Evolutionary conservation across 2,329 filamentous ascomycete species (phyloP).

Genomic region (Fusarium secorum): DNA sequence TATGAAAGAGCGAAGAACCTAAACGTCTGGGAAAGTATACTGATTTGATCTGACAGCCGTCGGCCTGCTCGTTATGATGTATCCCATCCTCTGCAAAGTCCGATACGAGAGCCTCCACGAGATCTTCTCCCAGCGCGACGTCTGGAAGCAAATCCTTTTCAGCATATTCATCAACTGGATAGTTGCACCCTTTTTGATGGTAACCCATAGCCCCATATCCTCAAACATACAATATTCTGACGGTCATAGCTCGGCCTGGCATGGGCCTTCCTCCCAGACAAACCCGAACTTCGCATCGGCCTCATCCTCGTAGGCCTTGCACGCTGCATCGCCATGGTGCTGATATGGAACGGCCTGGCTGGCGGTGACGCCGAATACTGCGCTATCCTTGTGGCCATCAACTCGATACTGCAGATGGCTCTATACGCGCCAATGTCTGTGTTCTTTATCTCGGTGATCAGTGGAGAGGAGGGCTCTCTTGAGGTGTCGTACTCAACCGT

Average conservation of each 20-base stretch:
- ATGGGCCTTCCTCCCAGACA: conserved; percentile 72
- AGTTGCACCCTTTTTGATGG: conserved; percentile 83
- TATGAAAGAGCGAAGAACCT: conserved; percentile 37
- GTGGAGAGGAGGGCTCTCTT: conserved; percentile 50
- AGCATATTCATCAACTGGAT: conserved; percentile 85
- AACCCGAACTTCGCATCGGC: conserved; percentile 66
- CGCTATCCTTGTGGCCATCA: conserved; percentile 78
- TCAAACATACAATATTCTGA: conserved; percentile 4
- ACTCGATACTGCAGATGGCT: conserved; percentile 77
- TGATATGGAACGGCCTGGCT: conserved; percentile 76
- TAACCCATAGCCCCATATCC: conserved; percentile 47
- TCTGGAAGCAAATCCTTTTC: conserved; percentile 84
- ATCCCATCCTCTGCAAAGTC: conserved; percentile 89
- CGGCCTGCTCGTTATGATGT: conserved; percentile 91
- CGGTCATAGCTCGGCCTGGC: conserved; percentile 64
- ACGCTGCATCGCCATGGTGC: conserved; percentile 63
- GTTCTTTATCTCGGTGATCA: conserved; percentile 75
- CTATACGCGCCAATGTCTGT: conserved; percentile 75
- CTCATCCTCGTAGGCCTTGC: conserved; percentile 85
- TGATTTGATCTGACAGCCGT: conserved; percentile 60
- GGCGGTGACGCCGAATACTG: conserved; percentile 84
- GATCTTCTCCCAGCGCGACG: conserved; percentile 64
- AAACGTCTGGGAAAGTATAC: too few species aligned
- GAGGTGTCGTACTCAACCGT: conserved; percentile 69
- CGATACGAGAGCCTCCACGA: conserved; percentile 77